phyloP scores from a whole-genome alignment of 1,139 yeast genomes.

The Pichia sp. region DNA sequence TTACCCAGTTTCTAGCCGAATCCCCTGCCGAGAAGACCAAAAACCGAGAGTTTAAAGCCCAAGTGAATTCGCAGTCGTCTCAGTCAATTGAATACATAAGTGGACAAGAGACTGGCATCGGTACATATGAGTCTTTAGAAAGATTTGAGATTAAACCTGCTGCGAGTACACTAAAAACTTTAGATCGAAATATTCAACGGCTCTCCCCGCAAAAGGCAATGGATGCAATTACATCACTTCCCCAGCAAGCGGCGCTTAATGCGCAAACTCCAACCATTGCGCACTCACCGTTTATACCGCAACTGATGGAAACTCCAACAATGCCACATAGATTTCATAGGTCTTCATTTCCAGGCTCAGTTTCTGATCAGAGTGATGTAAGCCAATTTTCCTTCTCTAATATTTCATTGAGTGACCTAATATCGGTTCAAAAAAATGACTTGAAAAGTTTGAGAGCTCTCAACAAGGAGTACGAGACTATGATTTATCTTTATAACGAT shows the following conservation, averaged over 20 bases:
- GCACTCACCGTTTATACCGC: no score
- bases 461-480: slow-evolving; percentile 1
- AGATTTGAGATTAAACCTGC: neutral
- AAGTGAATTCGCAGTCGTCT: no score
- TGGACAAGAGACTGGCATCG: neutral
- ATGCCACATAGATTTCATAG: neutral
- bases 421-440: slow-evolving; percentile 6
- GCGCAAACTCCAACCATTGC: no score
- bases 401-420: slow-evolving; percentile 4
- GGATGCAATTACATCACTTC: neutral
- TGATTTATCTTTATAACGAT: slow-evolving; percentile 1
- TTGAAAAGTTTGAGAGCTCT: neutral
- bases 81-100: neutral
- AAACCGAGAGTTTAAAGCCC: no score
- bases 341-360: no score
- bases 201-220: no score
- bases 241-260: neutral
- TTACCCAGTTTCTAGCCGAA: no score
- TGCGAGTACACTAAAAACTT: neutral
- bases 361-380: slow-evolving; percentile 5
- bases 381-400: slow-evolving; percentile 1
- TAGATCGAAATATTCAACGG: no score
- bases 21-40: neutral
- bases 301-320: neutral
- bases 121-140: neutral